A percentile compares a stretch with the other conserved stretches of the same genome.
These are phyloP conservation scores for Jacaranda copaia DNA, from an alignment of 257 asterid genomes.

Conservation along the genomic window DNA sequence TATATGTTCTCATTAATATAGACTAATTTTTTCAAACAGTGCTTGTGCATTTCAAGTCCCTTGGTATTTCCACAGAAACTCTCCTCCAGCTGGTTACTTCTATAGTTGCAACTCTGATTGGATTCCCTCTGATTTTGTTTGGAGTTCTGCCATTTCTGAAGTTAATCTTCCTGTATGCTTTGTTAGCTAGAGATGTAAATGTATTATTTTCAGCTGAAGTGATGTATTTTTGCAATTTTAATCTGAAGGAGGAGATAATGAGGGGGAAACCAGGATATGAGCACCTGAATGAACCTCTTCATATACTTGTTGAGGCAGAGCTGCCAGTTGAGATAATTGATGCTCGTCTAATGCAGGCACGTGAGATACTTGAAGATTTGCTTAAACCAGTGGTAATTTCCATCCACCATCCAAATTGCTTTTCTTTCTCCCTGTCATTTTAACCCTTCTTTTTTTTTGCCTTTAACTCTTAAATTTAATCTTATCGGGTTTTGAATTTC, in stretches of 20 bases:
- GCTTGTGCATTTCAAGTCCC: not conserved
- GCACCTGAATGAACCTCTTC: conserved; percentile 79
- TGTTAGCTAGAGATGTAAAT: not conserved
- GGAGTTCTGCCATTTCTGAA: not conserved
- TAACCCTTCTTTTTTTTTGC: not conserved
- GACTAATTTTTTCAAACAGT: not conserved
- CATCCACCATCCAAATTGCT: conserved; percentile 16
- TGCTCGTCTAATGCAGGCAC: conserved; percentile 73
- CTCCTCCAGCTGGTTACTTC: not conserved
- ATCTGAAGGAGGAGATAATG: conserved; percentile 74
- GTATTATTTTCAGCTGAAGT: conserved; percentile 2
- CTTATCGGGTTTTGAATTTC: not conserved
- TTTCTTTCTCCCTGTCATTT: not conserved
- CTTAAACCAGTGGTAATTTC: conserved; percentile 70
- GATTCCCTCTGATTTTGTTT: not conserved
- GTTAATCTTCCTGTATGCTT: not conserved
- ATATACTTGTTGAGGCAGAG: conserved; percentile 73
- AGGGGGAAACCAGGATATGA: conserved; percentile 81
- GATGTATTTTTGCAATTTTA: not conserved
- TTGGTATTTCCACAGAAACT: not conserved
- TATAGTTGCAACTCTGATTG: not conserved
- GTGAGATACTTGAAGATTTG: conserved; percentile 71
- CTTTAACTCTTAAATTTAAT: not conserved
- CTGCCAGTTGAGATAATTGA: conserved; percentile 77
- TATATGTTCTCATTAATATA: not conserved